These are phyloP conservation scores for Nigrospora sphaerica DNA, from an alignment of 2,329 filamentous ascomycete species.

Conservation along the genomic window DNA sequence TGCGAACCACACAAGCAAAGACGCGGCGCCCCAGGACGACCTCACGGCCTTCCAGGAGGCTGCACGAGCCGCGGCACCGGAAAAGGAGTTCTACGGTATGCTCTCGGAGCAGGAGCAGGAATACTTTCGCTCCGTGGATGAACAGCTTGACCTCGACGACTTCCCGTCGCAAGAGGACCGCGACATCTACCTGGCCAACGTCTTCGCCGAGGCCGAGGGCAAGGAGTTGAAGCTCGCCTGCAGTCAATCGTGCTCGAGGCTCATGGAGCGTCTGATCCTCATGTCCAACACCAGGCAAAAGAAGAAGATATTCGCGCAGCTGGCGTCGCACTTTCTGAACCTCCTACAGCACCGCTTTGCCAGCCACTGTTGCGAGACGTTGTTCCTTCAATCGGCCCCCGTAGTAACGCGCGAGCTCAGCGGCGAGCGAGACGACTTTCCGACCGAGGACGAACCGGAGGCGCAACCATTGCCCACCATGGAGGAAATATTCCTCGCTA, in stretches of 20 bases:
- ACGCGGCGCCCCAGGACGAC: slow-evolving; percentile 10
- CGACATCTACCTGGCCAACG: slow-evolving; percentile 66
- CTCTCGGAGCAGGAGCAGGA: slow-evolving; percentile 90
- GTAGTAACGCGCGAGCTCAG: slow-evolving; percentile 68
- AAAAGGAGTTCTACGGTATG: slow-evolving; percentile 84
- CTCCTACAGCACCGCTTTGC: slow-evolving; percentile 94
- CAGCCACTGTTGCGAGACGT: slow-evolving; percentile 91
- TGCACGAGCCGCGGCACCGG: slow-evolving; percentile 22
- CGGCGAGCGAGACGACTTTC: slow-evolving; percentile 36
- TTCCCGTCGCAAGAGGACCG: slow-evolving; percentile 73
- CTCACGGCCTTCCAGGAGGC: slow-evolving; percentile 7
- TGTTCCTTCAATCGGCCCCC: slow-evolving; percentile 79
- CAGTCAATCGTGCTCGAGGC: slow-evolving; percentile 87
- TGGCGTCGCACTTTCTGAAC: slow-evolving; percentile 79
- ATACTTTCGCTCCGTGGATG: slow-evolving; percentile 86
- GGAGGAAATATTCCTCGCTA: slow-evolving; percentile 78
- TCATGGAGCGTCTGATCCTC: slow-evolving; percentile 87
- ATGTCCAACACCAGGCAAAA: slow-evolving; percentile 73
- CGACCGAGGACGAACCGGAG: slow-evolving; percentile 33
- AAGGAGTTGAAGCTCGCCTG: slow-evolving; percentile 96
- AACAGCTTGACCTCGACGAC: slow-evolving; percentile 82
- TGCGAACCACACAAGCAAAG: slow-evolving; percentile 7
- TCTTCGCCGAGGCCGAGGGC: slow-evolving; percentile 78
- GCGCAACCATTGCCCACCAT: slow-evolving; percentile 55
- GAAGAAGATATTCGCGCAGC: slow-evolving; percentile 79